Percentiles rank a stretch among this genome's conserved stretches.
These are phyloP conservation scores for Ascochyta koolunga DNA, from an alignment of 2,329 filamentous ascomycete genomes.

Conservation along the genomic window DNA sequence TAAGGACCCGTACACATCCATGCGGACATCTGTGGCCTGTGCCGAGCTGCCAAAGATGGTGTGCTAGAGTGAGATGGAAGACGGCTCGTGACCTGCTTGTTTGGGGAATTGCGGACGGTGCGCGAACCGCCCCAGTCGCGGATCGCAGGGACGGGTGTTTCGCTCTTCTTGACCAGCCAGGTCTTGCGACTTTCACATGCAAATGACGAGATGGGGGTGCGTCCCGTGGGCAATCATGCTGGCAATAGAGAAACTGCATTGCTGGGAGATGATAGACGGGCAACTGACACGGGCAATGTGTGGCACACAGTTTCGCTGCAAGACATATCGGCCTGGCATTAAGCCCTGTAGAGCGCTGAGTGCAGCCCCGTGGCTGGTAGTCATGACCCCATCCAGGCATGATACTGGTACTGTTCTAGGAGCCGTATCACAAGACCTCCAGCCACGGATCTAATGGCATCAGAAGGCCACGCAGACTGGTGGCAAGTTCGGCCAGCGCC, in stretches of 20 bases:
- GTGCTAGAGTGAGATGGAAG: slow-evolving; percentile 6
- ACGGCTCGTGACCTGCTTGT: slow-evolving; percentile 14
- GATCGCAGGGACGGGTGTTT: slow-evolving; percentile 22
- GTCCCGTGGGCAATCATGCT: slow-evolving; percentile 14
- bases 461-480: slow-evolving; percentile 20
- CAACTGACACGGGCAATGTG: slow-evolving; percentile 29
- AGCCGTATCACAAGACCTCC: slow-evolving; percentile 41
- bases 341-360: slow-evolving; percentile 29
- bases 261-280: slow-evolving; percentile 24
- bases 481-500: slow-evolving; percentile 32
- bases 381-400: slow-evolving; percentile 25
- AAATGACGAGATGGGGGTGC: slow-evolving; percentile 17
- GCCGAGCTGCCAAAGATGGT: slow-evolving; percentile 10
- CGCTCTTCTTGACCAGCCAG: slow-evolving; percentile 32
- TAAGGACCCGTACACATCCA: slow-evolving; percentile 17
- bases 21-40: slow-evolving; percentile 15
- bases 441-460: slow-evolving; percentile 22
- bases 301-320: slow-evolving; percentile 34
- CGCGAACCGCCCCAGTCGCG: slow-evolving; percentile 15
- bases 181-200: slow-evolving; percentile 39
- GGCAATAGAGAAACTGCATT: slow-evolving; percentile 27
- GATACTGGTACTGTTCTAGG: slow-evolving; percentile 21
- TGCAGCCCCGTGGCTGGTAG: slow-evolving; percentile 40
- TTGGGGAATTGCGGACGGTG: slow-evolving; percentile 4
- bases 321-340: slow-evolving; percentile 40